Evolutionary conservation across 2,329 filamentous ascomycete genomes (phyloP), one percentile per base, ranked within the genome.

Genomic region (Trichoderma simmonsii): DNA sequence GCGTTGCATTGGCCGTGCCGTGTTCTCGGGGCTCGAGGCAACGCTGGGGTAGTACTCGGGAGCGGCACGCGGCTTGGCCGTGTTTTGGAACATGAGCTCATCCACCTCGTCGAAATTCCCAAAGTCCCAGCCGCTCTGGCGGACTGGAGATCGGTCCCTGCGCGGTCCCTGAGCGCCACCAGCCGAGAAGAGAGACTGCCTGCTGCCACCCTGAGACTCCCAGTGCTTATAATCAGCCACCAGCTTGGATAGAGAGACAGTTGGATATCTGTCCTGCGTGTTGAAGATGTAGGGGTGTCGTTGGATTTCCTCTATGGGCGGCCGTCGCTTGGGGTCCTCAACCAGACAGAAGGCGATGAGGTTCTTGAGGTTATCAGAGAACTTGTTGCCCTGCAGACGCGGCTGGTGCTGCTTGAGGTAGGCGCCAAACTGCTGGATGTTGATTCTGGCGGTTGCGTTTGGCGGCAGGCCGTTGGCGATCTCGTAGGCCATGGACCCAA

Each of bases 201-300:
- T 85, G 74, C 86, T 87, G 21, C 91, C 91, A 34, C 91, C 91
- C 75, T 87, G 85, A 24, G 88, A 86, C 78, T 93, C 91, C 91
- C 91, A 93, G 14, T 88, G 80, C 75, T 88, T 89, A 80, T 91
- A 93, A 7, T 88, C 89, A 75, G 88, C 87, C 18, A 93, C 89
- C 3, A 93, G 83, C 73, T 87, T 83, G 8, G 87, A 82, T 3
- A 93, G 84, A 15, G 84, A 86, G 0, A 85, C 85, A 0, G 89
- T 90, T 1, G 91, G 91, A 75, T 91, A 90, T 71, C 81, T 82
- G 39, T 84, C 82, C 4, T 83, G 83, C 0, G 90, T 91, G 73
- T 88, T 86, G 61, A 81, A 82, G 69, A 93, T 85, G 77, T 91
- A 93, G 0, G 85, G 86, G 77, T 93, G 91, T 64, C 87, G 84